phyloP scores from a whole-genome alignment of 164 flowering plant genomes.

The Platanus orientalis region DNA sequence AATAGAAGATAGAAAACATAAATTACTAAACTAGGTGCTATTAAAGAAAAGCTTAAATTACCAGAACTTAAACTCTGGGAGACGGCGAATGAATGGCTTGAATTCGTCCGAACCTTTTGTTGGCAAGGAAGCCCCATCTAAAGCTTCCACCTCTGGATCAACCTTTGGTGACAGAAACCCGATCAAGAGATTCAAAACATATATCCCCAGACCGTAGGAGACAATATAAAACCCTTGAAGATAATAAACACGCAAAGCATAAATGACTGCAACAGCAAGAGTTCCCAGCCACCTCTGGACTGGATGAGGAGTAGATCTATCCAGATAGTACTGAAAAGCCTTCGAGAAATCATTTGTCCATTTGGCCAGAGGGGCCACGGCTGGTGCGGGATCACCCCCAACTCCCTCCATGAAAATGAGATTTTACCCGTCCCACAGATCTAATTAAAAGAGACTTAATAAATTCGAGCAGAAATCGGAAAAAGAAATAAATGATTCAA shows the following conservation, averaged over 20 bases:
- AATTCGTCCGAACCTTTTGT: slow-evolving; percentile 83
- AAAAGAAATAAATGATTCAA: not conserved
- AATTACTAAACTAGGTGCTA: not conserved
- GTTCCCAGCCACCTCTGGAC: slow-evolving; percentile 77
- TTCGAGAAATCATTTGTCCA: slow-evolving; percentile 59
- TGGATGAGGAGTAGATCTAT: slow-evolving; percentile 65
- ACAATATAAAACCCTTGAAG: slow-evolving; percentile 77
- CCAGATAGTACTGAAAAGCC: slow-evolving; percentile 70
- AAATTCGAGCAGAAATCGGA: not conserved
- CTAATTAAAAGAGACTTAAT: not conserved
- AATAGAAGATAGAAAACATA: not conserved
- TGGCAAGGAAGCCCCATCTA: slow-evolving; percentile 74
- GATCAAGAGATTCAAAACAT: slow-evolving; percentile 69
- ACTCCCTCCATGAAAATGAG: slow-evolving; percentile 38
- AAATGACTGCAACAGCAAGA: slow-evolving; percentile 43
- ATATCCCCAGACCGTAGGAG: slow-evolving; percentile 73
- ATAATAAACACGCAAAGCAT: slow-evolving; percentile 57
- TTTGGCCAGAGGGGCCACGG: slow-evolving; percentile 47
- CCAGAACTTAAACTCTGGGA: slow-evolving; percentile 95
- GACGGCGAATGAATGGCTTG: slow-evolving; percentile 84
- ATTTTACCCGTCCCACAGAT: slow-evolving; percentile 9
- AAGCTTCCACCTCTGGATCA: slow-evolving; percentile 69
- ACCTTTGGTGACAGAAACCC: slow-evolving; percentile 83
- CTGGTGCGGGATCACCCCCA: slow-evolving; percentile 28
- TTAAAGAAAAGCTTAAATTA: slow-evolving; percentile 18